A percentile compares a stretch with the other conserved stretches of the same genome.
These are phyloP conservation scores for Alnus rubra DNA, from an alignment of 306 rosid genomes.

Conservation along the genomic window DNA sequence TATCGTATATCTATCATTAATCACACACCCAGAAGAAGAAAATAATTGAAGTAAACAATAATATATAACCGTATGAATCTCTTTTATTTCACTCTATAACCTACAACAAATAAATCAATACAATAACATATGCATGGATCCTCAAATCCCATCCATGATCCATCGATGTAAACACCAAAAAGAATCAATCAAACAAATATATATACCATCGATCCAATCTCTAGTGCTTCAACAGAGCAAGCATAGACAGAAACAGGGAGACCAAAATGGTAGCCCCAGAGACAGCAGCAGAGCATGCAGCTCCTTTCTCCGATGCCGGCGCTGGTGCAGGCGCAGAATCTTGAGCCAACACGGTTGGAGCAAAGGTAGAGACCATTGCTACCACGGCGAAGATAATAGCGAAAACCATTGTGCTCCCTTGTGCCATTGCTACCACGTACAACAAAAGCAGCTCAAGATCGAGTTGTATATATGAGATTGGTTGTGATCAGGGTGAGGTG, in stretches of 20 bases:
- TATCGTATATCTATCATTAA: too few species aligned
- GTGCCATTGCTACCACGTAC: conserved; percentile 36
- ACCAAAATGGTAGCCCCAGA: conserved; percentile 38
- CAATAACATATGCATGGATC: not conserved
- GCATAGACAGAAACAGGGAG: conserved; percentile 33
- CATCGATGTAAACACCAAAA: too few species aligned
- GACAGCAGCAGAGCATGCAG: conserved; percentile 19
- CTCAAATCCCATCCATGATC: not conserved
- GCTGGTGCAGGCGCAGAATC: conserved; percentile 26
- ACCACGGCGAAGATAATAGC: conserved; percentile 5
- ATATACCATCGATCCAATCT: not conserved
- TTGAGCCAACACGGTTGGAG: conserved; percentile 34
- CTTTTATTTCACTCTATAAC: conserved; percentile 21
- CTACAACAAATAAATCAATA: conserved; percentile 27
- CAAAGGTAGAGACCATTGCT: conserved; percentile 28
- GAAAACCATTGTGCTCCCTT: not conserved
- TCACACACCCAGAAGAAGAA: not conserved
- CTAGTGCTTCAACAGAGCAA: conserved; percentile 29
- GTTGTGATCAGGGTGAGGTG: too few species aligned
- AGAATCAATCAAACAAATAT: not conserved
- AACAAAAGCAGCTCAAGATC: not conserved
- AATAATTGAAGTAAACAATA: not conserved
- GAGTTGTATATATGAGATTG: not conserved
- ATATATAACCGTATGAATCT: conserved; percentile 2
- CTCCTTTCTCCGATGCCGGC: conserved; percentile 31